Evolutionary conservation across 768 basidiomycete genomes (phyloP).

Genomic region (Mycena haematopus): DNA sequence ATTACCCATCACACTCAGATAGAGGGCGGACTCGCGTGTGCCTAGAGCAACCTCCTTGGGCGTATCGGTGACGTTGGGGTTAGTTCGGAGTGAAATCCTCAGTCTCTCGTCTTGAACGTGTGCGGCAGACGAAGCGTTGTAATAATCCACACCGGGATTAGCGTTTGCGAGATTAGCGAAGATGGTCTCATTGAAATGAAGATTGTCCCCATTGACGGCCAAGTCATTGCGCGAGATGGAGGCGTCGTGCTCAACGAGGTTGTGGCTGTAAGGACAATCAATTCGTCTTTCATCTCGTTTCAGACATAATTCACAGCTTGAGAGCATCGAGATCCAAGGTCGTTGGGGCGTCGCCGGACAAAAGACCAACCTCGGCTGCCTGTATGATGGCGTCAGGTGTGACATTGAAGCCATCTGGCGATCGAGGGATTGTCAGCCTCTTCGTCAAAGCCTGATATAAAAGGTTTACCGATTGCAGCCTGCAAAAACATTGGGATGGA

Average conservation of each 20-base stretch:
- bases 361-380: conserved; percentile 18
- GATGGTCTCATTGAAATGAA: conserved; percentile 30
- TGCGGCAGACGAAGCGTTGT: conserved; percentile 27
- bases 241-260: conserved; percentile 28
- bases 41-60: conserved; percentile 24
- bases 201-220: conserved; percentile 18
- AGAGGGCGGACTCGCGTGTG: conserved; percentile 23
- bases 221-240: conserved; percentile 25
- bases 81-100: conserved; percentile 12
- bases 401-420: conserved; percentile 19
- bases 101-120: conserved; percentile 27
- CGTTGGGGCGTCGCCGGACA: conserved; percentile 2
- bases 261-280: conserved; percentile 6
- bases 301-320: background rate
- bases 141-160: conserved; percentile 31
- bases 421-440: background rate
- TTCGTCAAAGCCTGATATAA: background rate
- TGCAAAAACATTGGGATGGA: conserved; percentile 17
- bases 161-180: conserved; percentile 24
- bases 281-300: background rate
- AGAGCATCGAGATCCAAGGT: conserved; percentile 14
- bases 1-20: conserved; percentile 21
- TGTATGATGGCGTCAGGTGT: conserved; percentile 2
- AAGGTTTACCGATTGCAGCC: conserved; percentile 6
- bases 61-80: conserved; percentile 26